Conservation (phyloP, 208 protist species). For the Naegleria lovaniensis region DNA sequence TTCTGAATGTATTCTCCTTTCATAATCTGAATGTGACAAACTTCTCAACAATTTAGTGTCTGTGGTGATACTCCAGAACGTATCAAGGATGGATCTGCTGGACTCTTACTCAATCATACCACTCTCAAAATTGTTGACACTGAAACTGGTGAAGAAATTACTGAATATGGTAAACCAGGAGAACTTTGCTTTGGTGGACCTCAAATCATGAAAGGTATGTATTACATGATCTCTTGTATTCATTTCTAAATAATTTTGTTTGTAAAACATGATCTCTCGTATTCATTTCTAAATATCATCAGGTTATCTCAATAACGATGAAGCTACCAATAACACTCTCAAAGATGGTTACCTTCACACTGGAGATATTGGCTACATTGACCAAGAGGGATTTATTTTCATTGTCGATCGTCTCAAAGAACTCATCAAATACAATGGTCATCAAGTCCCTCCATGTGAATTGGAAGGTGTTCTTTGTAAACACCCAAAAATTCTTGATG, state of each 20-base stretch:
- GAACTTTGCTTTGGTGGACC: slow-evolving; percentile 27
- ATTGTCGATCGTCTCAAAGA: slow-evolving; percentile 30
- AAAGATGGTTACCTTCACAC: slow-evolving; percentile 56
- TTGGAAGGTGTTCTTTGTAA: slow-evolving; percentile 11
- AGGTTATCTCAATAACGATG: slow-evolving; percentile 36
- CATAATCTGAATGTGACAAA: no score
- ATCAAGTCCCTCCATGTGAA: slow-evolving; percentile 23
- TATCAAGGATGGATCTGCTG: background rate
- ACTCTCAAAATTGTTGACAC: background rate
- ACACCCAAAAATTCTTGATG: slow-evolving; percentile 10
- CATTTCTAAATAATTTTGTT: no score
- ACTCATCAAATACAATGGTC: slow-evolving; percentile 25
- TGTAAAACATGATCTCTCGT: no score
- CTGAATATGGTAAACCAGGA: background rate
- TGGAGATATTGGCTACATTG: slow-evolving; percentile 61
- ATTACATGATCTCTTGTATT: no score
- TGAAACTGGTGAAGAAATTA: background rate
- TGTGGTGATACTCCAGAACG: background rate
- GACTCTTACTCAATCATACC: background rate
- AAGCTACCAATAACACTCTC: slow-evolving; percentile 39
- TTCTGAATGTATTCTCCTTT: no score
- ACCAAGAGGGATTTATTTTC: slow-evolving; percentile 34
- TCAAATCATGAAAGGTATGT: background rate
- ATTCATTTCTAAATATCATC: no score
- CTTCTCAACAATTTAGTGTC: background rate